phyloP scores from a whole-genome alignment of 495 filamentous ascomycete species.

The Talaromyces proteolyticus region DNA sequence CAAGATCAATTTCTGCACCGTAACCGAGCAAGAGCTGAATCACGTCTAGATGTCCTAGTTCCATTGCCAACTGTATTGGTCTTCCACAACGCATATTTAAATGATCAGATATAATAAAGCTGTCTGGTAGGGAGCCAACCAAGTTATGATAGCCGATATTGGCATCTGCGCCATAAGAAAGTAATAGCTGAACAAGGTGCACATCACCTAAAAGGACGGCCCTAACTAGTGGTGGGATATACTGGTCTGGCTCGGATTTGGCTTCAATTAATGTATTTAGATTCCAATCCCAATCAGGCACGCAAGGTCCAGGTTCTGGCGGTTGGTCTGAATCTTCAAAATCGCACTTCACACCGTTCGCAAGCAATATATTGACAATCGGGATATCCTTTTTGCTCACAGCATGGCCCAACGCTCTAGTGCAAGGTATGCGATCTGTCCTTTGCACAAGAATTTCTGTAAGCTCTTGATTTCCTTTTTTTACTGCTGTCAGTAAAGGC shows the following conservation, averaged over 20 bases:
- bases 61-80: no score
- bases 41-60: no score
- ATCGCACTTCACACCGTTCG: neutral
- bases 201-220: neutral
- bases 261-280: neutral
- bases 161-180: constrained; percentile 1
- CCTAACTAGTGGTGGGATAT: constrained; percentile 1
- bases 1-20: no score
- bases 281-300: neutral
- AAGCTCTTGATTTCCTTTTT: neutral
- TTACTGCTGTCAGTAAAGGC: neutral
- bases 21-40: no score
- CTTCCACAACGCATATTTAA: no score
- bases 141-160: constrained; percentile 1
- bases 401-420: neutral
- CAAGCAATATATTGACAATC: neutral
- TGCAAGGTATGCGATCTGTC: constrained; percentile 3
- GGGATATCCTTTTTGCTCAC: neutral
- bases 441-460: neutral
- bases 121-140: no score
- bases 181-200: neutral
- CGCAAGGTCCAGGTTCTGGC: neutral
- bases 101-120: no score
- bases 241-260: neutral
- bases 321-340: neutral